Conservation (phyloP, 352 stramenopile species). For the Phytopythium cucurbitacearum region DNA sequence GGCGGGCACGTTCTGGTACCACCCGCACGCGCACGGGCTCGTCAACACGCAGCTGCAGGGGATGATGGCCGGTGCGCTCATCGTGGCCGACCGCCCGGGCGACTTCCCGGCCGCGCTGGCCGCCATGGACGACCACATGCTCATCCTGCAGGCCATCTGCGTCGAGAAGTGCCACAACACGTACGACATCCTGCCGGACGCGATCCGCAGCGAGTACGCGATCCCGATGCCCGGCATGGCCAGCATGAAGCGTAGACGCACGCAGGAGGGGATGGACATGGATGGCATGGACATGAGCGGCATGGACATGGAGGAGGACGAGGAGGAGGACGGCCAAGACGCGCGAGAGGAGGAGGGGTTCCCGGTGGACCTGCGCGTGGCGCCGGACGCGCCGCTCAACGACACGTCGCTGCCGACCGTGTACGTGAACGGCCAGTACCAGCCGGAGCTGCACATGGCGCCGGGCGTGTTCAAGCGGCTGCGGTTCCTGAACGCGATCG, state of each 20-base stretch:
- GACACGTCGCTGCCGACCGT: slow-evolving; percentile 66
- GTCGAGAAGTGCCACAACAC: slow-evolving; percentile 62
- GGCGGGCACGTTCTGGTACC: slow-evolving; percentile 78
- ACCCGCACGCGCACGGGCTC: slow-evolving; percentile 68
- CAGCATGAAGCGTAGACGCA: background rate
- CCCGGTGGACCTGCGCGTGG: slow-evolving; percentile 35
- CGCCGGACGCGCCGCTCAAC: slow-evolving; percentile 48
- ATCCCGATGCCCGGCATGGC: slow-evolving; percentile 6
- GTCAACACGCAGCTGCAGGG: slow-evolving; percentile 72
- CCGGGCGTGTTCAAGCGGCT: slow-evolving; percentile 58
- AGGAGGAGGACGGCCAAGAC: slow-evolving; percentile 10
- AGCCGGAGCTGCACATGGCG: slow-evolving; percentile 49
- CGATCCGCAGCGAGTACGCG: slow-evolving; percentile 53
- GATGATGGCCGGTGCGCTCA: slow-evolving; percentile 65
- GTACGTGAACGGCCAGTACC: slow-evolving; percentile 74
- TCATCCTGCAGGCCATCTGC: slow-evolving; percentile 68
- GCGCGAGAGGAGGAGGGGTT: slow-evolving; percentile 20
- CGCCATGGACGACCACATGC: slow-evolving; percentile 55
- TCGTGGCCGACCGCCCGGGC: slow-evolving; percentile 54
- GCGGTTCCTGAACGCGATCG: slow-evolving; percentile 70
- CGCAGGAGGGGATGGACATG: background rate
- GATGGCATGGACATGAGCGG: slow-evolving; percentile 13
- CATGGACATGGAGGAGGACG: slow-evolving; percentile 10
- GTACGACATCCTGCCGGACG: slow-evolving; percentile 51
- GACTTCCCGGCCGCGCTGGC: slow-evolving; percentile 50